These are phyloP conservation scores for Dactylorhiza incarnata DNA, from an alignment of 106 monocot species.

Conservation along the genomic window DNA sequence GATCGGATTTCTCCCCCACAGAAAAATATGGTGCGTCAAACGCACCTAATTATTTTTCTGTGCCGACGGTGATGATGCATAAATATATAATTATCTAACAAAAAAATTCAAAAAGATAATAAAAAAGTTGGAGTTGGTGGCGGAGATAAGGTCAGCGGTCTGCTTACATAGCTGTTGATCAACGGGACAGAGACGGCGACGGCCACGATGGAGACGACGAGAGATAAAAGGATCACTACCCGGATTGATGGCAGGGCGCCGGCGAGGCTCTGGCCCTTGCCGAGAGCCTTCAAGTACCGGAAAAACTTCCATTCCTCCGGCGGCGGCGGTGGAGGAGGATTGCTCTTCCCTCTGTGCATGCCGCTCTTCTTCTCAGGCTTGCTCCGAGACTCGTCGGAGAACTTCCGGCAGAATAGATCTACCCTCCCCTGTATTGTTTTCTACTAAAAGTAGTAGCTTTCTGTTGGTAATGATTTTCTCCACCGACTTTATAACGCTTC, in stretches of 20 bases:
- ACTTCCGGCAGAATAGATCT: neutral
- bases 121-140: no score
- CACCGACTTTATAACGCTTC: neutral
- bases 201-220: neutral
- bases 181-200: constrained; percentile 1
- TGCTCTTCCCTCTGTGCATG: neutral
- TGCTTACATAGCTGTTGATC: constrained; percentile 5
- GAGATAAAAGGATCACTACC: neutral
- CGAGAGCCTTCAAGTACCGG: neutral
- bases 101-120: no score
- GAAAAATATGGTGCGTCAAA: no score
- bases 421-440: neutral
- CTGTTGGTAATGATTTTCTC: neutral
- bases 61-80: no score
- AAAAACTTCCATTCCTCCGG: neutral
- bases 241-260: neutral
- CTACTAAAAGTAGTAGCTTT: neutral
- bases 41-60: no score
- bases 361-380: neutral
- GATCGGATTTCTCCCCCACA: no score
- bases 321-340: neutral
- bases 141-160: neutral
- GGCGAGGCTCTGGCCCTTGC: neutral
- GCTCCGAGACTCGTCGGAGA: neutral
- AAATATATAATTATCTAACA: no score